Conservation (phyloP, 2,329 filamentous ascomycete genomes). For the Beauveria medogensis region DNA sequence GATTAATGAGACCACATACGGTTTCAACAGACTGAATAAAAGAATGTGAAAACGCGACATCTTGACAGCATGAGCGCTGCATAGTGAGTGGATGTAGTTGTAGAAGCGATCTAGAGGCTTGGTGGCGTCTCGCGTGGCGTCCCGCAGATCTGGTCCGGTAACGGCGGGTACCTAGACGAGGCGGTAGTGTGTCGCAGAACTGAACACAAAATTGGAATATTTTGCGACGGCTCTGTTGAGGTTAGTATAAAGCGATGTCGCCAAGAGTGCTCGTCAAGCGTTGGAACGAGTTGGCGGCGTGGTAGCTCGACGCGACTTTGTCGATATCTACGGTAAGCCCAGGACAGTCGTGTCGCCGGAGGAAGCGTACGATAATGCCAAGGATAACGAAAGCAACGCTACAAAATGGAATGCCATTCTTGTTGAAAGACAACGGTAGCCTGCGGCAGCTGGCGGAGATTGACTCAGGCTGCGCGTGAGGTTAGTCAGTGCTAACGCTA, state of each 20-base stretch:
- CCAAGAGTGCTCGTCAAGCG: too few species aligned
- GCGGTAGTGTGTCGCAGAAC: neutral
- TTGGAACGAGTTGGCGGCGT: too few species aligned
- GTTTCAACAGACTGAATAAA: neutral
- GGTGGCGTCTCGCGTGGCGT: slow-evolving; percentile 12
- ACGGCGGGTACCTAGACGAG: slow-evolving; percentile 11
- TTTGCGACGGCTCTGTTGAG: slow-evolving; percentile 2
- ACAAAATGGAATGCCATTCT: too few species aligned
- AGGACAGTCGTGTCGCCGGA: too few species aligned
- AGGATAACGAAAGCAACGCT: too few species aligned
- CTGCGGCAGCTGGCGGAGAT: neutral
- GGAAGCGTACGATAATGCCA: too few species aligned
- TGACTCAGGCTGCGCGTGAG: neutral
- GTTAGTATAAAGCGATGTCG: too few species aligned
- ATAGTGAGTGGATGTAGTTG: neutral
- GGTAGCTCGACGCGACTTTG: too few species aligned
- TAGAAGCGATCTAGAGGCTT: slow-evolving; percentile 19
- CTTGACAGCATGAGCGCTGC: too few species aligned
- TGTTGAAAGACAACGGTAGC: slow-evolving; percentile 12
- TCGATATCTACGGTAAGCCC: too few species aligned
- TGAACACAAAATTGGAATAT: neutral
- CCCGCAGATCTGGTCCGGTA: slow-evolving; percentile 11
- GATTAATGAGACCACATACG: neutral
- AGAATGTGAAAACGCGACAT: too few species aligned
- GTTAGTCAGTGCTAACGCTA: neutral